Evolutionary conservation across 768 basidiomycete species (phyloP), one percentile per base, ranked within the genome.

Genomic region (Suillus ampliporus): DNA sequence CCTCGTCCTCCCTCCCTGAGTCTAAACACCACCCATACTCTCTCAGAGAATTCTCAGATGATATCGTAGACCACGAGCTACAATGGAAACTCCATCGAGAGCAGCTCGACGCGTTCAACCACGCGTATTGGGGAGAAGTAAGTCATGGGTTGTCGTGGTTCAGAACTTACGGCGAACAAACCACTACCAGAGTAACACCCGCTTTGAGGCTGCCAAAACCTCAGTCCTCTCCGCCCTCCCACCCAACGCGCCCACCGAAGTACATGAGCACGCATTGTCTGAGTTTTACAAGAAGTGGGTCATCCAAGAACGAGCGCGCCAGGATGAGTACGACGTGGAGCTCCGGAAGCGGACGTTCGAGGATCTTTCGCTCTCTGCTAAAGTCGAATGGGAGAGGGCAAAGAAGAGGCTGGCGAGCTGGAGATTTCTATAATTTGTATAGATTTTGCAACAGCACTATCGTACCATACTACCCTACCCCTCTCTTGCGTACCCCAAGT

Each of bases 51-150:
- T 94, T 94, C 75, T 41, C 72, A 68, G 43, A 70, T 72, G 46
- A 67, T 67, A 64, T 72, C 54, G 57, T 68, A 52, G 69, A 71
- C 21, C 72, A 75, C 50, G 88, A 90, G 60, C 81, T 92, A 53
- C 91, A 89, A 68, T 89, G 84, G 80, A 87, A 85, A 63, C 76
- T 93, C 51, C 84, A 88, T 63, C 80, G 88, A 58, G 88, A 92
- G 73, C 86, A 88, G 61, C 74, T 93, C 23, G 91, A 94, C 69
- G 80, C 85, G 26, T 88, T 90, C 69, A 89, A 93, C 64, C 89
- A 94, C 60, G 76, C 81, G 19, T 95, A 92, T 72, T 95, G 93
- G 93, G 75, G 85, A 58, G 88, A 94, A 59, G 93, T 94, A 71
- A 67, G 90, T 82, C n/a, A 14, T 41, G 3, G 34, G 26, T 43